Base-by-base conservation (phyloP, 345 rosid species). In the Melastoma malabathricum region DNA sequence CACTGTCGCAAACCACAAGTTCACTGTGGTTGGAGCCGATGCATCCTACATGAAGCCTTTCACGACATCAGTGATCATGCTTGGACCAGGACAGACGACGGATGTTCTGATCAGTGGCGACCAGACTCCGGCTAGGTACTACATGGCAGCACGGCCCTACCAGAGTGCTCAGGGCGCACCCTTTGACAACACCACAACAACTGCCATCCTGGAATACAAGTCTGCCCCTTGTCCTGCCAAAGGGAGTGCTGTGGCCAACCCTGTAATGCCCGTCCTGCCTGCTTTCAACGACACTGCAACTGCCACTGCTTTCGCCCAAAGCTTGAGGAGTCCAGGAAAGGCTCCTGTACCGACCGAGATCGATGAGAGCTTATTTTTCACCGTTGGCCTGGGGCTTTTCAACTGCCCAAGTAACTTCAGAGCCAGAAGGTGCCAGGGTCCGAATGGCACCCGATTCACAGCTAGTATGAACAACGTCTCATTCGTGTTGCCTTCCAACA, bases 391-490 rank as follows among this genome's bases (percentile, higher is more conserved):
- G 3, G 98, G 98, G 25, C 73, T 90, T 41, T 63, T 79, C 68
- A 90, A 82, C 72, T 90, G 98, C 49, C 56, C 47, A 47, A 89
- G 89, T 5, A 82, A 79, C 16, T 34, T 34, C 41, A 34, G 41
- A 34, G 12, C 41, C 41, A 6, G 41, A 34, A 34, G 41, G 41
- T 86, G 98, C 48, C 96, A 84, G 58, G 96, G 96, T 52, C 98
- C 96, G 9, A 90, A 90, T 22, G 86, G 83, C 43, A 86, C 98
- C 51, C 81, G 89, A 44, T 76, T 90, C 17, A 12, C 86, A 0
- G 83, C 96, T 5, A 89, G 95, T 73, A 86, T 86, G 4, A 89
- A 89, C 68, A 90, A 86, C 49, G 73, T 80, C 22, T 90, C 96
- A 2, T 82, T 83, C 31, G 80, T 78, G 20, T 15, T 72, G 20